Conservation (phyloP, 2,329 filamentous ascomycete species). For the Fusarium fujikuroi region DNA sequence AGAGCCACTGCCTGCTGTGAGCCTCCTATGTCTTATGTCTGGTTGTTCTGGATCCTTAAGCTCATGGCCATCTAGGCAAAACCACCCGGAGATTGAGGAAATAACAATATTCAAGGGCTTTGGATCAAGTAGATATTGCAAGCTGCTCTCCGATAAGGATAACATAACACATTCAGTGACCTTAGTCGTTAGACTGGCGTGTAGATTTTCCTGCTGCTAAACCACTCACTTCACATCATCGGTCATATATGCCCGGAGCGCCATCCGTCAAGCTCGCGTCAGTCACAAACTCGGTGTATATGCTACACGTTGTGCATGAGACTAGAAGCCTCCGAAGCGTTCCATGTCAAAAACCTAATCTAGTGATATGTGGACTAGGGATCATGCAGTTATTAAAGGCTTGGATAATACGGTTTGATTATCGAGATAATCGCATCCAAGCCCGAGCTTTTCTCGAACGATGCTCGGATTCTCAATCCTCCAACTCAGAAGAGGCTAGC, state of each 20-base stretch:
- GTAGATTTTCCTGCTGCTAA: neutral
- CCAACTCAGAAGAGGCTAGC: neutral
- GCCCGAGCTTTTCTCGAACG: neutral
- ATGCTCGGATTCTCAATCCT: neutral
- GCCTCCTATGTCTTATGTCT: neutral
- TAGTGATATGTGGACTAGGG: neutral
- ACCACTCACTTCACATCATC: neutral
- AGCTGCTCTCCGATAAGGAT: neutral
- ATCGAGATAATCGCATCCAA: constrained; percentile 21
- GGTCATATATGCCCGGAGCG: neutral
- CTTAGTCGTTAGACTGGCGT: neutral
- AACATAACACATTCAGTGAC: neutral
- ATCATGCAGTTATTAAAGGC: neutral
- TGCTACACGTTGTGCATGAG: constrained; percentile 1
- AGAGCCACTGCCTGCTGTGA: neutral
- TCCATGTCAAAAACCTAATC: neutral
- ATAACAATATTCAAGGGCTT: neutral
- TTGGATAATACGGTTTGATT: neutral
- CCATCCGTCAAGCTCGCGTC: neutral
- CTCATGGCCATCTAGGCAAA: neutral
- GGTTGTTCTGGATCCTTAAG: neutral
- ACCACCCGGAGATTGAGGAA: neutral
- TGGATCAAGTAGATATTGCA: neutral
- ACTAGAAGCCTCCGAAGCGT: neutral
- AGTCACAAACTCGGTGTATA: neutral